A percentile compares a stretch with the other conserved stretches of the same genome.
Evolutionary conservation across 805 yeast genomes (phyloP).

Genomic region (Sugiyamaella boreocaroliniensis): DNA sequence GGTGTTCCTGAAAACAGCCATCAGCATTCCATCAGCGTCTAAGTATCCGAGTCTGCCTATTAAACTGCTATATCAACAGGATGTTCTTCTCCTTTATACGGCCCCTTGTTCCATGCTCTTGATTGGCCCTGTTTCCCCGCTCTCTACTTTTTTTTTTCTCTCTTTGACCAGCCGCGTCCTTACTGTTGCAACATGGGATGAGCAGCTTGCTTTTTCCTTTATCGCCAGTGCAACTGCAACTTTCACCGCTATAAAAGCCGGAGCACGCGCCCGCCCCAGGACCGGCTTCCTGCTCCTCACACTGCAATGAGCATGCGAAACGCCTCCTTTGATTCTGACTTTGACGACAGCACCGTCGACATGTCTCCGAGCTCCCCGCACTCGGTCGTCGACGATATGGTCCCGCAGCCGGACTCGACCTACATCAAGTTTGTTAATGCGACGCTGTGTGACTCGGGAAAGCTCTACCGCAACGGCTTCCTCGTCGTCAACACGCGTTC

Average conservation of each 20-base stretch:
- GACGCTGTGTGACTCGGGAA: conserved; percentile 21
- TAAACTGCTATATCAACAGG: too few relatives aligned
- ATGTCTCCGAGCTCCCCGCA: conserved; percentile 15
- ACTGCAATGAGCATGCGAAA: neutral
- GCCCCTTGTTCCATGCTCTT: too few relatives aligned
- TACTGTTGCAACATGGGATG: neutral
- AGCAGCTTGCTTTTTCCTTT: neutral
- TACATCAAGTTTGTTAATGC: conserved; percentile 18
- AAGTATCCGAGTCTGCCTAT: too few relatives aligned
- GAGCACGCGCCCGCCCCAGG: neutral
- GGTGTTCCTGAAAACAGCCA: too few relatives aligned
- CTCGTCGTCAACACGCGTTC: conserved; percentile 38
- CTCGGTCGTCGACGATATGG: conserved; percentile 12
- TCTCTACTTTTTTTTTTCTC: too few relatives aligned
- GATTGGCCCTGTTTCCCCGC: too few relatives aligned
- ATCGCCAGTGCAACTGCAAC: neutral
- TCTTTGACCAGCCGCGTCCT: neutral
- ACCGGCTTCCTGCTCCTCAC: neutral
- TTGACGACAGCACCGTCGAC: conserved; percentile 7
- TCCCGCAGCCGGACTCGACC: conserved; percentile 3
- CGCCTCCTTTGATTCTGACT: neutral
- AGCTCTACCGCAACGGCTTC: conserved; percentile 28
- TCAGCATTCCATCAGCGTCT: too few relatives aligned
- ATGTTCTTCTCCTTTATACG: too few relatives aligned
- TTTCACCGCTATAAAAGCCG: neutral